These are phyloP conservation scores for Aspergillus piperis DNA, from an alignment of 2,329 filamentous ascomycete genomes.

Conservation along the genomic window DNA sequence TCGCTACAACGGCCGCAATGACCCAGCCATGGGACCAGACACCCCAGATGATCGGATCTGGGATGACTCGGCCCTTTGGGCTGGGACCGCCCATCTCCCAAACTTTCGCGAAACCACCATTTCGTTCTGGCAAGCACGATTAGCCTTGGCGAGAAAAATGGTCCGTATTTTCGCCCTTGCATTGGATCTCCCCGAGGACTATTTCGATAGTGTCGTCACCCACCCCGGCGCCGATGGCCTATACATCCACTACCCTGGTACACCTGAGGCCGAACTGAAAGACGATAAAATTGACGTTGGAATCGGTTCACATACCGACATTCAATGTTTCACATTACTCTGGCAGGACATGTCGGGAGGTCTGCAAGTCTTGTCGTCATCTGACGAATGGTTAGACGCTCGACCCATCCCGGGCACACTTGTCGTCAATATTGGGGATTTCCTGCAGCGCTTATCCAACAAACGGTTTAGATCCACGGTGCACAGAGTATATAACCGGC, in stretches of 20 bases:
- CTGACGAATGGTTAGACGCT: constrained; percentile 33
- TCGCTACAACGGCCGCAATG: constrained; percentile 56
- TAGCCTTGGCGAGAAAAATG: constrained; percentile 55
- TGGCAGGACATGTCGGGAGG: constrained; percentile 48
- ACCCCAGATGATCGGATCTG: constrained; percentile 45
- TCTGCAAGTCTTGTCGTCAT: constrained; percentile 46
- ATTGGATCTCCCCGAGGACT: constrained; percentile 55
- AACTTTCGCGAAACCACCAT: constrained; percentile 23
- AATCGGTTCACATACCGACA: constrained; percentile 52
- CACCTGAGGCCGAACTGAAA: constrained; percentile 32
- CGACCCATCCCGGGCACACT: constrained; percentile 47
- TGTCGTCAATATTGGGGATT: constrained; percentile 57
- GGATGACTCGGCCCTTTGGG: constrained; percentile 57
- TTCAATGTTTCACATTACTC: constrained; percentile 54
- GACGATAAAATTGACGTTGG: constrained; percentile 35
- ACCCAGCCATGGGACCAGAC: constrained; percentile 50
- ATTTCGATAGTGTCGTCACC: constrained; percentile 57
- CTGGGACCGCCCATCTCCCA: constrained; percentile 51
- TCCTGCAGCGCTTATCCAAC: constrained; percentile 55
- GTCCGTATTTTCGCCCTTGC: constrained; percentile 58
- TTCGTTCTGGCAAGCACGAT: constrained; percentile 26
- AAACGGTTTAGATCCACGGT: constrained; percentile 54
- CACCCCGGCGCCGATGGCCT: constrained; percentile 52
- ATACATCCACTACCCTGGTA: constrained; percentile 50
- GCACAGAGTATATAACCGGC: constrained; percentile 48